A percentile compares a stretch with the other conserved stretches of the same genome.
Evolutionary conservation across 225 moss, liverwort and hornwort species (phyloP).

Genomic region (Bryum argenteum): DNA sequence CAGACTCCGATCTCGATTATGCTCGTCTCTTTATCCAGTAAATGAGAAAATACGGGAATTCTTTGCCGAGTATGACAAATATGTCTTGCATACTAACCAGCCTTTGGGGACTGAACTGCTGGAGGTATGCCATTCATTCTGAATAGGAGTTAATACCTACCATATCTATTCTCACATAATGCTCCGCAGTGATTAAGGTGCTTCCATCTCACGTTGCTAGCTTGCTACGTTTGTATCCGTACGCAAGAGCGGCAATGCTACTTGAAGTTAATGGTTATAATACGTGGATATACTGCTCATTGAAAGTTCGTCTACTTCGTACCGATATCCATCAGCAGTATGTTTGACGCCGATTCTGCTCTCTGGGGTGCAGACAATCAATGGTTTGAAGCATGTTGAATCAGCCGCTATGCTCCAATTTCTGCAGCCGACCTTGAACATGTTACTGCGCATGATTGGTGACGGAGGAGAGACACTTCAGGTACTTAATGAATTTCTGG

Average conservation of each 20-base stretch:
- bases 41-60: constrained; percentile 96
- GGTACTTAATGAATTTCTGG: constrained; percentile 44
- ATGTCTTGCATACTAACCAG: constrained; percentile 71
- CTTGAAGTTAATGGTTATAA: not conserved
- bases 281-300: constrained; percentile 1
- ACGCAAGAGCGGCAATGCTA: not conserved
- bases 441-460: constrained; percentile 96
- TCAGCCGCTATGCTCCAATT: constrained; percentile 95
- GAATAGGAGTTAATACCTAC: not conserved
- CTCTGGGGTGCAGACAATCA: constrained; percentile 72
- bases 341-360: constrained; percentile 24
- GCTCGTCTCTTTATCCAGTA: constrained; percentile 94
- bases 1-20: constrained; percentile 85
- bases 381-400: constrained; percentile 95
- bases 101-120: constrained; percentile 83
- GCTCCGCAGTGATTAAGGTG: constrained; percentile 12
- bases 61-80: constrained; percentile 91
- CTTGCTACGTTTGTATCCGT: constrained; percentile 9
- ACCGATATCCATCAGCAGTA: not conserved
- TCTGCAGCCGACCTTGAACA: constrained; percentile 90
- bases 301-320: not conserved
- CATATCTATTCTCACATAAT: not conserved
- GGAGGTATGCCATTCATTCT: constrained; percentile 59
- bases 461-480: constrained; percentile 96
- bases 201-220: not conserved